Evolutionary conservation across 257 asterid species (phyloP).

Genomic region (Mitragyna speciosa): DNA sequence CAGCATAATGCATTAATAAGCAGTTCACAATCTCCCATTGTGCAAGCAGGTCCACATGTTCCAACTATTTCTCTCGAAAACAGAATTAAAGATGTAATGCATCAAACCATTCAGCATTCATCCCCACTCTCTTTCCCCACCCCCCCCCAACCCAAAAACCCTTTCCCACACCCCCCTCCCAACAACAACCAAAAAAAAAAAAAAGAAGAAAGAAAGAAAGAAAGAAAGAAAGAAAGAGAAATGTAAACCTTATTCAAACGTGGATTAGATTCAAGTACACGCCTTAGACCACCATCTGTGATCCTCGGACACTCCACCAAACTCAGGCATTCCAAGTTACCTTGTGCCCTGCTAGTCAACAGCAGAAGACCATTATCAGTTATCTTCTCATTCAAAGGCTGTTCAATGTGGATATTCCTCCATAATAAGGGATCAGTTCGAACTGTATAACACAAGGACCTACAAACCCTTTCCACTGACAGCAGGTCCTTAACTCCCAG

Average conservation of each 20-base stretch:
- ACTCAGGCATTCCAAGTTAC: slow-evolving; percentile 60
- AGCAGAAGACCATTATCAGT: slow-evolving; percentile 62
- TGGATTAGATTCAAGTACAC: slow-evolving; percentile 63
- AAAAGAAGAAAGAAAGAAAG: too few species aligned
- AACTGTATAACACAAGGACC: slow-evolving; percentile 49
- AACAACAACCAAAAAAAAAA: too few species aligned
- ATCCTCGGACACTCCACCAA: slow-evolving; percentile 63
- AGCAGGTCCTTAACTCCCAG: slow-evolving; percentile 77
- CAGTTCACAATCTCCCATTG: background rate
- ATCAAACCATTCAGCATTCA: background rate
- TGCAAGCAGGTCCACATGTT: background rate
- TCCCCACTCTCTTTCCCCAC: too few species aligned
- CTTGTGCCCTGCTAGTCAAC: slow-evolving; percentile 62
- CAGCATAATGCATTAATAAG: background rate
- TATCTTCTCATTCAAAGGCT: slow-evolving; percentile 63
- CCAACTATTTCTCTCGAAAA: too few species aligned
- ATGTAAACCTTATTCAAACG: slow-evolving; percentile 65
- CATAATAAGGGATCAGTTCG: slow-evolving; percentile 60
- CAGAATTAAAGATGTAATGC: background rate
- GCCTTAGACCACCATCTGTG: slow-evolving; percentile 68
- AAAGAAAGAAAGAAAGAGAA: background rate
- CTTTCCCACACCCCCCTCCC: too few species aligned
- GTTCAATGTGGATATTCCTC: slow-evolving; percentile 67
- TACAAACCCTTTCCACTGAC: slow-evolving; percentile 65
- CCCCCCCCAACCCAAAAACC: too few species aligned